phyloP scores from a whole-genome alignment of 2,329 filamentous ascomycete genomes.

The Aspergillus awamori region DNA sequence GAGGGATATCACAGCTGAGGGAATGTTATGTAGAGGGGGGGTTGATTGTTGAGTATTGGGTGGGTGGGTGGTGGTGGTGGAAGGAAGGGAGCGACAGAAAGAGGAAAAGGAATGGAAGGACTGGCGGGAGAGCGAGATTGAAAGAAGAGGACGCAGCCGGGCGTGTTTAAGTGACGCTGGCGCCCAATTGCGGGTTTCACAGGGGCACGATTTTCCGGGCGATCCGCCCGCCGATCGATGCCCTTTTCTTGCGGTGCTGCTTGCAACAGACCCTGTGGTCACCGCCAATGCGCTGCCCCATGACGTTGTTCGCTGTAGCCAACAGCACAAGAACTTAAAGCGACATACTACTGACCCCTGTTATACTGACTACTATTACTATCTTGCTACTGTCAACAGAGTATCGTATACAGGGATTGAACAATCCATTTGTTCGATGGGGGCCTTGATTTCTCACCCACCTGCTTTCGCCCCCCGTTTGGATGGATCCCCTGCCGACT shows the following conservation, averaged over 20 bases:
- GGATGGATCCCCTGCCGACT: background rate
- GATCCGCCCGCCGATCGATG: conserved; percentile 30
- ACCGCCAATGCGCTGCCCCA: conserved; percentile 7
- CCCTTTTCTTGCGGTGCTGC: conserved; percentile 15
- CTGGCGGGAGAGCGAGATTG: conserved; percentile 11
- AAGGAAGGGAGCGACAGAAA: conserved; percentile 10
- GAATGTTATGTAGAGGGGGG: background rate
- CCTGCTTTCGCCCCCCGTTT: background rate
- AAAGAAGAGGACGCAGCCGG: conserved; percentile 12
- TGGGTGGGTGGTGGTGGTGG: conserved; percentile 4
- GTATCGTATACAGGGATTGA: background rate
- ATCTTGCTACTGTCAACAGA: background rate
- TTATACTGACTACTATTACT: background rate
- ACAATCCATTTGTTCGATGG: background rate
- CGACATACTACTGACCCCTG: background rate
- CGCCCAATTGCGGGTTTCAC: conserved; percentile 18
- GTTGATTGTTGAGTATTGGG: background rate
- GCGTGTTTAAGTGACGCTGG: conserved; percentile 9
- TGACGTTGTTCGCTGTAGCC: background rate
- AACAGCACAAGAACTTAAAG: background rate
- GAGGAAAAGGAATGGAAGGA: conserved; percentile 20
- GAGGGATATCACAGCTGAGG: conserved; percentile 16
- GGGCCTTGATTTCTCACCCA: background rate
- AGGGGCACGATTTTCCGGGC: conserved; percentile 25
- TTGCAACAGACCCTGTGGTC: background rate